Evolutionary conservation across 768 basidiomycete species (phyloP).

Genomic region (Boletus rufocinnamomeus): DNA sequence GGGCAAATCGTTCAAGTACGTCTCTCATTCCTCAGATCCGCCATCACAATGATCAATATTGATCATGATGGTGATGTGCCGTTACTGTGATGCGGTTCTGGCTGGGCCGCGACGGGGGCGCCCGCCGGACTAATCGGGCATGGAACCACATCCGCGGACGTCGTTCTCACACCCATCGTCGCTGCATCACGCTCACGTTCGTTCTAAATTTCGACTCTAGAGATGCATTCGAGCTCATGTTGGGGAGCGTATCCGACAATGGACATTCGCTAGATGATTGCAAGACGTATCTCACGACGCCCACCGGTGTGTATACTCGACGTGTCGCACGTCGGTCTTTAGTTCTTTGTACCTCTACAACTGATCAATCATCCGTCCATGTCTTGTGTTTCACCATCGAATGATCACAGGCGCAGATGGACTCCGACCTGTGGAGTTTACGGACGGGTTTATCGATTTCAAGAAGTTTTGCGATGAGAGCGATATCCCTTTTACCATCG

Average conservation of each 20-base stretch:
- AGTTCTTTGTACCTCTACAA: background rate
- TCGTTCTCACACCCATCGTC: slow-evolving; percentile 10
- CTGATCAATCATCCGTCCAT: background rate
- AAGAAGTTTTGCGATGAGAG: slow-evolving; percentile 78
- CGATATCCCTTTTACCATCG: slow-evolving; percentile 88
- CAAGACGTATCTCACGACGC: slow-evolving; percentile 69
- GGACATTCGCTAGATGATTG: slow-evolving; percentile 87
- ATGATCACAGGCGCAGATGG: slow-evolving; percentile 11
- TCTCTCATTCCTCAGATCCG: background rate
- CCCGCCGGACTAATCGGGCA: background rate
- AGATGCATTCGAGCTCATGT: slow-evolving; percentile 87
- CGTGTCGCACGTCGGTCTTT: background rate
- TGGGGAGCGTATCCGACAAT: slow-evolving; percentile 72
- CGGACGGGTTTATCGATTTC: slow-evolving; percentile 80
- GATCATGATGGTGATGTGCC: background rate
- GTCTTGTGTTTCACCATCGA: background rate
- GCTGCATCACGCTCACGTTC: slow-evolving; percentile 17
- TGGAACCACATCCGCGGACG: slow-evolving; percentile 8
- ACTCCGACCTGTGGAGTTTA: slow-evolving; percentile 15
- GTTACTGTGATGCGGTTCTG: background rate
- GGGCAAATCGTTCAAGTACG: slow-evolving; percentile 48
- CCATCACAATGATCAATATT: background rate
- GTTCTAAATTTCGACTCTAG: slow-evolving; percentile 40
- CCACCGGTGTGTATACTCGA: slow-evolving; percentile 43
- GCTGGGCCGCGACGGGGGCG: background rate